Evolutionary conservation across 2,329 filamentous ascomycete species (phyloP).

Genomic region (Ramularia endophylla): DNA sequence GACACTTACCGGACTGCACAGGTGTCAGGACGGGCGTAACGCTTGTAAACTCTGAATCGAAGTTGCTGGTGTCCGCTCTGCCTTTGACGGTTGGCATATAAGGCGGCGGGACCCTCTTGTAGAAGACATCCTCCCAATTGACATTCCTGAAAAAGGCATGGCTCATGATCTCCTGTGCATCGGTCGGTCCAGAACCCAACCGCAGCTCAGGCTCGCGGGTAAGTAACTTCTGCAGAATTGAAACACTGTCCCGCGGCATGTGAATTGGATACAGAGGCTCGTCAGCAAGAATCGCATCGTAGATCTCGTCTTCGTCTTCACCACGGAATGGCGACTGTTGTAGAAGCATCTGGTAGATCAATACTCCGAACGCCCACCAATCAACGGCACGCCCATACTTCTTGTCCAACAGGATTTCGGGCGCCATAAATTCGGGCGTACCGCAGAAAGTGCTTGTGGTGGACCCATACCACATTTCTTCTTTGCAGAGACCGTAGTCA

Average conservation of each 20-base stretch:
- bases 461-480: constrained; percentile 99
- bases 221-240: constrained; percentile 93
- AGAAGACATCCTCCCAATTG: constrained; percentile 98
- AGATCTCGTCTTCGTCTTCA: constrained; percentile 98
- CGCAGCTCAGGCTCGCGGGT: constrained; percentile 91
- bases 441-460: constrained; percentile 98
- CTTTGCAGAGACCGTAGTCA: constrained; percentile 98
- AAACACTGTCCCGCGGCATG: constrained; percentile 97
- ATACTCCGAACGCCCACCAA: constrained; percentile 98
- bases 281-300: constrained; percentile 95
- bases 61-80: constrained; percentile 98
- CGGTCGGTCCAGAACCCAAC: constrained; percentile 88
- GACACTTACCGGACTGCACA: constrained; percentile 82
- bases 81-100: constrained; percentile 87
- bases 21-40: constrained; percentile 96
- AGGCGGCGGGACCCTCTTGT: constrained; percentile 84
- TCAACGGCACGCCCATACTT: constrained; percentile 97
- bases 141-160: constrained; percentile 98
- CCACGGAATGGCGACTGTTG: constrained; percentile 98
- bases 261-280: constrained; percentile 97
- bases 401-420: constrained; percentile 97
- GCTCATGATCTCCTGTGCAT: constrained; percentile 98
- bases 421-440: constrained; percentile 99
- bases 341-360: constrained; percentile 99
- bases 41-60: constrained; percentile 97